phyloP scores from a whole-genome alignment of 1,139 yeast species.

The Torulaspora pretoriensis region DNA sequence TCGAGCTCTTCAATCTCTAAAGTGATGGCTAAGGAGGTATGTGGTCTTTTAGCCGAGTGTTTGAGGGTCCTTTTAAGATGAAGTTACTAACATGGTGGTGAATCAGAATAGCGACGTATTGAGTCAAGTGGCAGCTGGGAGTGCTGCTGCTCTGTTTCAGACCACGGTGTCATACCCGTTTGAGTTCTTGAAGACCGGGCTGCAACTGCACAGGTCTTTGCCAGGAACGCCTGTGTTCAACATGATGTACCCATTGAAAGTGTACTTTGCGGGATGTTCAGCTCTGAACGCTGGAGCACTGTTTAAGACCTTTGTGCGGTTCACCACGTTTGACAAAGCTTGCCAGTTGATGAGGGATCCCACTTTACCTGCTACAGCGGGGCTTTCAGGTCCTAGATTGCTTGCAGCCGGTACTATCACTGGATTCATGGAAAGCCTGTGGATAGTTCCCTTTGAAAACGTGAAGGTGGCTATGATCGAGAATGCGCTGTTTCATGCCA shows the following conservation, averaged over 20 bases:
- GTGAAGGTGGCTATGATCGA: conserved; percentile 85
- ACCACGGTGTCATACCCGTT: conserved; percentile 77
- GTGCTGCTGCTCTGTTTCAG: conserved; percentile 68
- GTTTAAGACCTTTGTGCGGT: conserved; percentile 66
- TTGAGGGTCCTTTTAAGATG: not conserved
- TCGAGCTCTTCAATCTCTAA: not conserved
- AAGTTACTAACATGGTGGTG: conserved; percentile 1
- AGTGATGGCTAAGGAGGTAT: conserved; percentile 6
- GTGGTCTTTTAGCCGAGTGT: conserved; percentile 1
- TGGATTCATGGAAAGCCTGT: conserved; percentile 73
- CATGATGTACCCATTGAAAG: conserved; percentile 41
- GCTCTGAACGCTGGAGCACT: conserved; percentile 76
- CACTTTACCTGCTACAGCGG: conserved; percentile 43
- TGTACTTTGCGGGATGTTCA: conserved; percentile 70
- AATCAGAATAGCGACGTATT: conserved; percentile 6
- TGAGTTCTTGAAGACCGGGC: conserved; percentile 74
- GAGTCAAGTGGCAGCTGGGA: conserved; percentile 71
- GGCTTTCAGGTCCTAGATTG: conserved; percentile 64
- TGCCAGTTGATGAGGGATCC: conserved; percentile 62
- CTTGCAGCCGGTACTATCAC: conserved; percentile 85
- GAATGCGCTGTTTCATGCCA: conserved; percentile 39
- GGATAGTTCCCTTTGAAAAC: conserved; percentile 89
- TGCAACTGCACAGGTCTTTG: conserved; percentile 53
- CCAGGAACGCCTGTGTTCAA: conserved; percentile 40
- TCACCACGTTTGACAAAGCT: conserved; percentile 71